These are phyloP conservation scores for Cytospora schulzeri DNA, from an alignment of 2,329 filamentous ascomycete genomes.

Conservation along the genomic window DNA sequence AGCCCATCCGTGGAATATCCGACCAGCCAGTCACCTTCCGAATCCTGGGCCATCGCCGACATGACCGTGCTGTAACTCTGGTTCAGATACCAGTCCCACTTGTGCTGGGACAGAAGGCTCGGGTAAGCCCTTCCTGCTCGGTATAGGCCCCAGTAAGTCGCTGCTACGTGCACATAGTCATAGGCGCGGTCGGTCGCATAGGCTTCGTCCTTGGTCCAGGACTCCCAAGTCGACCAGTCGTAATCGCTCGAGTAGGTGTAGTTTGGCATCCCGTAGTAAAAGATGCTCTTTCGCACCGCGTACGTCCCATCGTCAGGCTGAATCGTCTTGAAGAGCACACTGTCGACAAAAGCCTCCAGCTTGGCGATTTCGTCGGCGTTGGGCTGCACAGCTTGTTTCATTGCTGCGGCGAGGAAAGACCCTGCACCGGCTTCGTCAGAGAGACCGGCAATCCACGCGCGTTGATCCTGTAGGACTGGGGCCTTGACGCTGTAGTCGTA, in stretches of 20 bases:
- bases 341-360: constrained; percentile 56
- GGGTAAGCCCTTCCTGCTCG: constrained; percentile 54
- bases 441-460: constrained; percentile 61
- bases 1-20: constrained; percentile 51
- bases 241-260: constrained; percentile 48
- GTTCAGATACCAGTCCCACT: constrained; percentile 57
- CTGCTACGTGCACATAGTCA: constrained; percentile 60
- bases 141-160: constrained; percentile 60
- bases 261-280: constrained; percentile 52
- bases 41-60: constrained; percentile 40
- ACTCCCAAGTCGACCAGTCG: constrained; percentile 53
- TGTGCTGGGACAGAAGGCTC: constrained; percentile 41
- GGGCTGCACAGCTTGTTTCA: constrained; percentile 58
- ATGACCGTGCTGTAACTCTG: constrained; percentile 56
- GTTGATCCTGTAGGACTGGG: constrained; percentile 48
- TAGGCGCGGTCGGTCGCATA: constrained; percentile 55
- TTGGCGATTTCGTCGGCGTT: constrained; percentile 50
- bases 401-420: constrained; percentile 55
- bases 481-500: constrained; percentile 54
- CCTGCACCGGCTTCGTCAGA: constrained; percentile 63
- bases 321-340: constrained; percentile 52
- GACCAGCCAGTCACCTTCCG: constrained; percentile 30
- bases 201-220: constrained; percentile 51
- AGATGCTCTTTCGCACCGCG: constrained; percentile 56
- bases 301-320: constrained; percentile 44